A percentile compares a stretch with the other conserved stretches of the same genome.
Conservation (phyloP, 331 rosid genomes). For the Acacia concinna region DNA sequence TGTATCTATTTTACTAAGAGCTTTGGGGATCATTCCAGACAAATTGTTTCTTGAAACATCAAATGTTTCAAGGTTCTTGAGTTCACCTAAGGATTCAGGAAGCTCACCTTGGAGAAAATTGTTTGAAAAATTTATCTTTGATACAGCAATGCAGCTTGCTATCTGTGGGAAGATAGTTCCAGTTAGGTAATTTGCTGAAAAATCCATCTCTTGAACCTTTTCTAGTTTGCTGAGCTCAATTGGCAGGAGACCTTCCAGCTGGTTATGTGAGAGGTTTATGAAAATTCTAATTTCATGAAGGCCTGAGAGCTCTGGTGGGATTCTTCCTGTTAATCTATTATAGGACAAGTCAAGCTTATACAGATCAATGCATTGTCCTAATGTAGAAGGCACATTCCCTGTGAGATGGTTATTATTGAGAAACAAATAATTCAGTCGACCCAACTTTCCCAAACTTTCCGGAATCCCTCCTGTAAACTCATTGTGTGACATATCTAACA, state of each 20-base stretch:
- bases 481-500: slow-evolving; percentile 64
- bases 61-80: slow-evolving; percentile 52
- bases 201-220: slow-evolving; percentile 67
- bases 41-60: slow-evolving; percentile 55
- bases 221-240: slow-evolving; percentile 62
- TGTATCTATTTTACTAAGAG: slow-evolving; percentile 43
- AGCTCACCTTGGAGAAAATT: slow-evolving; percentile 55
- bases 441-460: slow-evolving; percentile 49
- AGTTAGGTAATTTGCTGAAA: slow-evolving; percentile 57
- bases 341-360: slow-evolving; percentile 66
- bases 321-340: slow-evolving; percentile 55
- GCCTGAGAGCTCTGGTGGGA: slow-evolving; percentile 50
- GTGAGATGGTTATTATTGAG: slow-evolving; percentile 67
- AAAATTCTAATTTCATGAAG: slow-evolving; percentile 61
- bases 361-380: slow-evolving; percentile 50
- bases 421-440: slow-evolving; percentile 43
- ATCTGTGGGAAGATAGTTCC: slow-evolving; percentile 62
- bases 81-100: slow-evolving; percentile 56
- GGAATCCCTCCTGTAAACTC: slow-evolving; percentile 56
- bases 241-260: slow-evolving; percentile 62
- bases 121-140: slow-evolving; percentile 51
- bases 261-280: slow-evolving; percentile 64
- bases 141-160: slow-evolving; percentile 59
- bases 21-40: slow-evolving; percentile 54
- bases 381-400: slow-evolving; percentile 53